Conservation (phyloP, 148 eudicot species). For the Rhododendron ferrugineum region DNA sequence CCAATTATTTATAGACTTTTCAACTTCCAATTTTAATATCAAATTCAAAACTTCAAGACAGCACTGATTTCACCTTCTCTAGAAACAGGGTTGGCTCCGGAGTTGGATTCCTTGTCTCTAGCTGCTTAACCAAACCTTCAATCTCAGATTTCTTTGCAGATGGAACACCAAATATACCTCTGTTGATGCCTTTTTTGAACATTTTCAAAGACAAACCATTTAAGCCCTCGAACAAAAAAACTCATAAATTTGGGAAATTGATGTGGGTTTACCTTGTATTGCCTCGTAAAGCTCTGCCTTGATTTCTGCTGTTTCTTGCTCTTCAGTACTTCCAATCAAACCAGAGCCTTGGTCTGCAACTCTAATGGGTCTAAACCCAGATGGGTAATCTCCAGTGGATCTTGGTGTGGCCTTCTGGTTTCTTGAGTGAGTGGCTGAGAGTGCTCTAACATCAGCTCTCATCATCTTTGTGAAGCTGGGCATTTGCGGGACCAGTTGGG, state of each 20-base stretch:
- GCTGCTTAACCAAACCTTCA: constrained; percentile 45
- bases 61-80: constrained; percentile 47
- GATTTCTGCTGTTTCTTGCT: constrained; percentile 22
- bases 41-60: background rate
- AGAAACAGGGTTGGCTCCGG: constrained; percentile 53
- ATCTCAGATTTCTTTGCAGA: constrained; percentile 63
- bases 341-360: constrained; percentile 37
- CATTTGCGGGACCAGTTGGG: constrained; percentile 30
- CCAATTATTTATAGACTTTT: background rate
- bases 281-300: constrained; percentile 44
- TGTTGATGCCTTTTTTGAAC: constrained; percentile 52
- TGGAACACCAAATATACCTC: constrained; percentile 83
- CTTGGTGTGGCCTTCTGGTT: constrained; percentile 12
- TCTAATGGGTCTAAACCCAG: constrained; percentile 27
- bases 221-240: background rate
- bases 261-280: constrained; percentile 43
- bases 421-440: constrained; percentile 23
- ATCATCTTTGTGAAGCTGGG: constrained; percentile 23
- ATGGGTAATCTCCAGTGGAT: constrained; percentile 12
- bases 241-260: background rate
- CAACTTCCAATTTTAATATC: background rate
- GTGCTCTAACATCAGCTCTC: constrained; percentile 21
- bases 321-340: constrained; percentile 20
- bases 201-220: background rate
- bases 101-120: constrained; percentile 71